Evolutionary conservation across 1,139 yeast genomes (phyloP).

Genomic region (Suhomyces anneliseae): DNA sequence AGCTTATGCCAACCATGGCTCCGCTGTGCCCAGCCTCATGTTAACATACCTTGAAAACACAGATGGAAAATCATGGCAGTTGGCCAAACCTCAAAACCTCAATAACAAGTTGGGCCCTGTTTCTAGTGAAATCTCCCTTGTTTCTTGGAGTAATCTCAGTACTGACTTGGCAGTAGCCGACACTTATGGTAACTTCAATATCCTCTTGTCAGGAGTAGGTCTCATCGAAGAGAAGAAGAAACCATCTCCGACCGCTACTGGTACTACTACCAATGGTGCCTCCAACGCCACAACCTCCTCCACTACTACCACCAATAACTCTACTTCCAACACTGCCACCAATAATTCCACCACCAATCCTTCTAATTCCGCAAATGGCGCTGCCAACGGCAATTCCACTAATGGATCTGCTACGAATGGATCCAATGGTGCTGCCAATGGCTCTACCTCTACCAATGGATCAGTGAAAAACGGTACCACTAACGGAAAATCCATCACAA

Average conservation of each 20-base stretch:
- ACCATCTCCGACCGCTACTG: neutral
- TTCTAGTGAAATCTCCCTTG: constrained; percentile 25
- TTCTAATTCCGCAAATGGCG: neutral
- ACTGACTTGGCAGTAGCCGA: constrained; percentile 57
- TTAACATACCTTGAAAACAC: constrained; percentile 63
- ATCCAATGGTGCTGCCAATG: constrained; percentile 7
- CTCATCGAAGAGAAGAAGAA: constrained; percentile 21
- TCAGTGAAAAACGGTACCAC: constrained; percentile 1
- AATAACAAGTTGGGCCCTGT: constrained; percentile 37
- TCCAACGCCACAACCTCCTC: neutral
- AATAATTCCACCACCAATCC: neutral
- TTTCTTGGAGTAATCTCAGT: constrained; percentile 52
- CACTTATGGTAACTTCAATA: constrained; percentile 49
- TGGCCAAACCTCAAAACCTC: constrained; percentile 54
- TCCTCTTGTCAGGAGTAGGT: constrained; percentile 48
- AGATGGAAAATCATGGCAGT: constrained; percentile 65
- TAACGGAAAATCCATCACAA: neutral
- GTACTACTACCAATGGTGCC: neutral
- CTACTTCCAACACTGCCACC: no score
- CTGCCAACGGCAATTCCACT: constrained; percentile 3
- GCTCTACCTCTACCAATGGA: constrained; percentile 1
- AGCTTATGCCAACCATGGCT: constrained; percentile 49
- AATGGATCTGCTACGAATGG: constrained; percentile 3
- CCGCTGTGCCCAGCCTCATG: constrained; percentile 28
- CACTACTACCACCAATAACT: neutral